These are phyloP conservation scores for Oryza nivara DNA, from an alignment of 176 grass and related monocot species.

Conservation along the genomic window DNA sequence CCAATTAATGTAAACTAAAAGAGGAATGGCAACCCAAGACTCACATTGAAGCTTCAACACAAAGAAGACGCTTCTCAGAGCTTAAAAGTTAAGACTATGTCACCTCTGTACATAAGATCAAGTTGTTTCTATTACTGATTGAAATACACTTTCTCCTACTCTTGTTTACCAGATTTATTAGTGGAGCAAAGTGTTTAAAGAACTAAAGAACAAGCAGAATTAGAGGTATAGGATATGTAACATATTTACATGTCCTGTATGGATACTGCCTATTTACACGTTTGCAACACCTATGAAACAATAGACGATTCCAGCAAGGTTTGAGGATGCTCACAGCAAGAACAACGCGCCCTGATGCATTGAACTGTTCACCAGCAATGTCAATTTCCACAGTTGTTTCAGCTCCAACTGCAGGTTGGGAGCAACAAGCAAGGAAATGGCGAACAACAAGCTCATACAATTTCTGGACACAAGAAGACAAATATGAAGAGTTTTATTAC, in stretches of 20 bases:
- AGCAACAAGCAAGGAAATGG: constrained; percentile 98
- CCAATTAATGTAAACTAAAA: neutral
- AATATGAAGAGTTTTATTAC: constrained; percentile 13
- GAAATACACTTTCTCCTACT: constrained; percentile 7
- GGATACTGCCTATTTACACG: constrained; percentile 26
- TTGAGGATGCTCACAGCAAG: constrained; percentile 65
- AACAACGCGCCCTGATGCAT: constrained; percentile 77
- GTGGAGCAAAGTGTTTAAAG: constrained; percentile 24
- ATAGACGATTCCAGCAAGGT: constrained; percentile 29
- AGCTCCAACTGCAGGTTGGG: constrained; percentile 93
- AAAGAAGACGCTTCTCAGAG: neutral
- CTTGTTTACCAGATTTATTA: constrained; percentile 24
- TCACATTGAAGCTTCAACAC: neutral
- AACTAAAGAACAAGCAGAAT: constrained; percentile 18
- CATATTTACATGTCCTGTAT: neutral
- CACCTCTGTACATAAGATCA: no score
- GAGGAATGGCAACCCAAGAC: neutral
- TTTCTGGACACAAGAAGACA: constrained; percentile 63
- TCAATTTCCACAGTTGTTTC: constrained; percentile 90
- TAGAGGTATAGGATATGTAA: constrained; percentile 15
- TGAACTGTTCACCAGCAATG: constrained; percentile 88
- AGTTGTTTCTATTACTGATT: constrained; percentile 1
- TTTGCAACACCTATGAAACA: constrained; percentile 29
- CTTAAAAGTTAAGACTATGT: no score
- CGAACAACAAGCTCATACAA: constrained; percentile 95